Base-by-base conservation (phyloP, 306 rosid species). In the Fragaria nilgerrensis region DNA sequence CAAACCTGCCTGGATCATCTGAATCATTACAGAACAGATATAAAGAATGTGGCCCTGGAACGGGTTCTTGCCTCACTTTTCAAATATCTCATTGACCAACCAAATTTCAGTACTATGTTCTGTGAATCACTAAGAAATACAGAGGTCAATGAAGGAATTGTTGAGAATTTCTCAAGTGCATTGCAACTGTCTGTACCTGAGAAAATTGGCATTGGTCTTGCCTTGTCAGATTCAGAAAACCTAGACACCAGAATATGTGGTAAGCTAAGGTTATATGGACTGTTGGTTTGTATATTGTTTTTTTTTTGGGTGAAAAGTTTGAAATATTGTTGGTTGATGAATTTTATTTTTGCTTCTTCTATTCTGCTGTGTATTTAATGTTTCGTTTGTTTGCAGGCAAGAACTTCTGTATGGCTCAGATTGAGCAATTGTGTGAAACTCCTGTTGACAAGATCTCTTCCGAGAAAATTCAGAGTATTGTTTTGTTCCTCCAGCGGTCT, bases 191-290 rank as follows among this genome's bases (percentile, higher is more conserved):
- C 97, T 66, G 80, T 84, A 27, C 75, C 87, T 82, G 98, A 96
- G 82, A 93, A 86, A 81, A 87, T 93, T 85, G 83, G 84, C 70
- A 23, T 91, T 79, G 91, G 98, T 84, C 98, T 96, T 71, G 94
- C 99, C 32, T 80, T 96, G 79, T 88, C 94, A 45, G 97, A 93
- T 80, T 92, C 97, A 75, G 98, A 96, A 86, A 89, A 88, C 85
- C 81, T 79, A 5, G 97, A 96, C 43, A 77, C 82, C 80, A 88
- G 96, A 82, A 78, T 80, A 66, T 85, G 89, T 61, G 96, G 99
- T 96, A 82, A 83, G 89, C 74, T 81, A 78, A 20, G 39, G 19
- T 14, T 68, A 25, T 67, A 73, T n/a, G 27, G 25, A 63, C 34
- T 73, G 55, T 56, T 22, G n/a, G 69, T 32, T 55, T 62, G 41